phyloP scores from a whole-genome alignment of 2,329 filamentous ascomycete genomes.

The Eutypella sp. region DNA sequence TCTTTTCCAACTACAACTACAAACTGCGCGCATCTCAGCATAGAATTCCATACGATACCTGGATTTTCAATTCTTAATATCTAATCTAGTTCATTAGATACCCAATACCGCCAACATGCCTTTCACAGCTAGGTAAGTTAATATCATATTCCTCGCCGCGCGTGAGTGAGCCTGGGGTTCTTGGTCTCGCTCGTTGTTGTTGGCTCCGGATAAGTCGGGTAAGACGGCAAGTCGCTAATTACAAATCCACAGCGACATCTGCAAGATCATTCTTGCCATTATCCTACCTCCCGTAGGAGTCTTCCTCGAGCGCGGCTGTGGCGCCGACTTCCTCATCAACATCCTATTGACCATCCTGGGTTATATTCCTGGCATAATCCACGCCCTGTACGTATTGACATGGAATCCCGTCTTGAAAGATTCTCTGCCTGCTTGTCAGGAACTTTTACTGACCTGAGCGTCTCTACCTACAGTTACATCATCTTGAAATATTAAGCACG shows the following conservation, averaged over 20 bases:
- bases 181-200: too few relatives aligned
- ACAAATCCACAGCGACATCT: conserved; percentile 43
- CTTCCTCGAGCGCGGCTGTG: conserved; percentile 76
- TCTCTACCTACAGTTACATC: conserved; percentile 55
- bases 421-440: background rate
- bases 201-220: background rate
- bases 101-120: too few relatives aligned
- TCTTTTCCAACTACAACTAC: too few relatives aligned
- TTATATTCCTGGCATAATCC: conserved; percentile 70
- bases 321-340: conserved; percentile 74
- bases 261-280: conserved; percentile 71
- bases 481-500: conserved; percentile 66
- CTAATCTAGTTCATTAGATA: too few relatives aligned
- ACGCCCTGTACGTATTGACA: conserved; percentile 60
- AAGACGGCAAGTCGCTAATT: conserved; percentile 2
- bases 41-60: too few relatives aligned
- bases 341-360: conserved; percentile 68
- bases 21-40: too few relatives aligned
- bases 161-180: too few relatives aligned
- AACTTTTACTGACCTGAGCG: background rate
- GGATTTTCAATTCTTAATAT: too few relatives aligned
- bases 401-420: conserved; percentile 6
- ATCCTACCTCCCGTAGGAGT: conserved; percentile 74
- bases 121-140: conserved; percentile 53
- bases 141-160: background rate